Conservation (phyloP, 2,329 filamentous ascomycete genomes). For the Chrysoporthe deuterocubensis region DNA sequence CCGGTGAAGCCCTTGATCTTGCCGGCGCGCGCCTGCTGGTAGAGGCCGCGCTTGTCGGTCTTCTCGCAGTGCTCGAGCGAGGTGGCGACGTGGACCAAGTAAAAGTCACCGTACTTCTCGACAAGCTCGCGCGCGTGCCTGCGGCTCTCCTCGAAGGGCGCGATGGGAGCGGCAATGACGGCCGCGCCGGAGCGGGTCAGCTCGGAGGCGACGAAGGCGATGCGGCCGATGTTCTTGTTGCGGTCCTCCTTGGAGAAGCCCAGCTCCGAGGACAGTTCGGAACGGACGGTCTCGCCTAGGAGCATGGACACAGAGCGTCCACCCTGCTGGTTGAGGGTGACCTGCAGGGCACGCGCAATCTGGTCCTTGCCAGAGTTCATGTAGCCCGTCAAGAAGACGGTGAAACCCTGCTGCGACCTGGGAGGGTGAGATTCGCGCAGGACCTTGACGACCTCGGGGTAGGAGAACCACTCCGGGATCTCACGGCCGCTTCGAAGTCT, state of each 20-base stretch:
- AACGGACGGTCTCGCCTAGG: slow-evolving; percentile 91
- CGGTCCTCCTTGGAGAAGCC: slow-evolving; percentile 94
- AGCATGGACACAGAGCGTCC: slow-evolving; percentile 93
- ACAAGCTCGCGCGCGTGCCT: slow-evolving; percentile 81
- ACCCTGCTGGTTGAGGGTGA: slow-evolving; percentile 97
- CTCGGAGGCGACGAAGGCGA: slow-evolving; percentile 94
- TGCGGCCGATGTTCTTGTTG: slow-evolving; percentile 92
- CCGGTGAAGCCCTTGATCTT: slow-evolving; percentile 99
- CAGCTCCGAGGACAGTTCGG: slow-evolving; percentile 90
- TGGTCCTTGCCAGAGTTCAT: slow-evolving; percentile 97
- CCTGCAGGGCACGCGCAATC: slow-evolving; percentile 91
- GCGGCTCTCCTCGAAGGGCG: slow-evolving; percentile 83
- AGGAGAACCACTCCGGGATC: slow-evolving; percentile 99
- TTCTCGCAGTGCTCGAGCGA: slow-evolving; percentile 91
- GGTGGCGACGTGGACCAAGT: slow-evolving; percentile 92
- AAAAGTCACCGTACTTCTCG: slow-evolving; percentile 88
- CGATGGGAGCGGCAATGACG: slow-evolving; percentile 95
- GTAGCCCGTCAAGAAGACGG: slow-evolving; percentile 96
- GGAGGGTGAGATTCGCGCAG: slow-evolving; percentile 95
- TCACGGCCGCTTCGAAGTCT: slow-evolving; percentile 89
- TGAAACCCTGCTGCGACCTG: slow-evolving; percentile 92
- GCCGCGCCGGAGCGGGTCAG: slow-evolving; percentile 90
- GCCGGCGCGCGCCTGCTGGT: slow-evolving; percentile 79
- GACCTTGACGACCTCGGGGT: slow-evolving; percentile 96
- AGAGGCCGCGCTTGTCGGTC: slow-evolving; percentile 92